Evolutionary conservation across 2,329 filamentous ascomycete species (phyloP).

Genomic region (Phialemoniopsis sp.): DNA sequence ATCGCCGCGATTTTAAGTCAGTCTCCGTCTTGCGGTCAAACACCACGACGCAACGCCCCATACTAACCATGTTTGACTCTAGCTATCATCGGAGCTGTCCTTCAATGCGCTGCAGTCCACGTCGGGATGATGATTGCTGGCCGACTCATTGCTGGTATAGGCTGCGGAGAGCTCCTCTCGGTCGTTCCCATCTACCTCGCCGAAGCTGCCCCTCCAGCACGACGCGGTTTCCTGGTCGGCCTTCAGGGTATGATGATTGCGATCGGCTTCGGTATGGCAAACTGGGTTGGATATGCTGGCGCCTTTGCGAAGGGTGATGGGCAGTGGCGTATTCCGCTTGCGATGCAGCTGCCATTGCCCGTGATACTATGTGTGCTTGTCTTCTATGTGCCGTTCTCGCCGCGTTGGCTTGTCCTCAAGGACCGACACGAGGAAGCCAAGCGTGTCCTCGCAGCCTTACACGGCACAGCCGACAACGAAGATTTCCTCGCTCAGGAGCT

Average conservation of each 20-base stretch:
- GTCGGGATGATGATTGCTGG: slow-evolving; percentile 13
- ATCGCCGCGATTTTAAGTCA: slow-evolving; percentile 2
- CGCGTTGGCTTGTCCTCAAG: slow-evolving; percentile 14
- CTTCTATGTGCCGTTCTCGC: slow-evolving; percentile 17
- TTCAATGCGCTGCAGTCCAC: slow-evolving; percentile 9
- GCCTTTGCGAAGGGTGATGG: slow-evolving; percentile 20
- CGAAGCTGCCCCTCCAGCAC: slow-evolving; percentile 28
- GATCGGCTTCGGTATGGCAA: slow-evolving; percentile 28
- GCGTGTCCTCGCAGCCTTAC: too few relatives aligned
- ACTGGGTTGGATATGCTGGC: slow-evolving; percentile 33
- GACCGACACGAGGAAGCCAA: too few relatives aligned
- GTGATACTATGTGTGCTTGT: slow-evolving; percentile 12
- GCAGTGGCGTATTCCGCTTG: slow-evolving; percentile 27
- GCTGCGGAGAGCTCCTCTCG: slow-evolving; percentile 23
- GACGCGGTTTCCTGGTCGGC: slow-evolving; percentile 23
- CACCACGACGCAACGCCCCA: too few relatives aligned
- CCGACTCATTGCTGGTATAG: slow-evolving; percentile 34
- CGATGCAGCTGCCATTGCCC: slow-evolving; percentile 20
- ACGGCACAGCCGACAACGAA: too few relatives aligned
- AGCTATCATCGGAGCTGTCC: background rate
- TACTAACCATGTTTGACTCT: too few relatives aligned
- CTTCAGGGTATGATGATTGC: slow-evolving; percentile 16
- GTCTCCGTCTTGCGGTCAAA: too few relatives aligned
- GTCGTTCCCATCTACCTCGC: slow-evolving; percentile 13
- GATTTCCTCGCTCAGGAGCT: slow-evolving; percentile 15